These are phyloP conservation scores for Coniosporium uncinatum DNA, from an alignment of 2,329 filamentous ascomycete genomes.

Conservation along the genomic window DNA sequence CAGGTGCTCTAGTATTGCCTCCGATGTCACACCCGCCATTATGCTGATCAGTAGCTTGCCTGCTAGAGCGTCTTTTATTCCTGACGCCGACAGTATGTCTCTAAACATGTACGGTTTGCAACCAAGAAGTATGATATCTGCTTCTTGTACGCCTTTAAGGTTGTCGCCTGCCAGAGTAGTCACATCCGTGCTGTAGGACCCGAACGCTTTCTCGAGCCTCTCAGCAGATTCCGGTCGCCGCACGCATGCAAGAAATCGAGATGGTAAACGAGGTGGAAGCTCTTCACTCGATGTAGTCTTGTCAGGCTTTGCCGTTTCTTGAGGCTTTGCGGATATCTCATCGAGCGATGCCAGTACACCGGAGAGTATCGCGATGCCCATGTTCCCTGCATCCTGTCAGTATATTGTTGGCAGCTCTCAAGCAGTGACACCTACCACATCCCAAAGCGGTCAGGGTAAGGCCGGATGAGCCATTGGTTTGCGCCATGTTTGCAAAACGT, in stretches of 20 bases:
- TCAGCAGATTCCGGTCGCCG: constrained; percentile 63
- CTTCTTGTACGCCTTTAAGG: constrained; percentile 56
- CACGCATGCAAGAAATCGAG: constrained; percentile 78
- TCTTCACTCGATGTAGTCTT: constrained; percentile 27
- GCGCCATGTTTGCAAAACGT: constrained; percentile 26
- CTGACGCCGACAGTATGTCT: constrained; percentile 59
- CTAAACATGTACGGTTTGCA: constrained; percentile 77
- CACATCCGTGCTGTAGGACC: constrained; percentile 53
- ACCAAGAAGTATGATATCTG: constrained; percentile 70
- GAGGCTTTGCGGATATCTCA: constrained; percentile 19
- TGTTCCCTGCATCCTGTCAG: constrained; percentile 69
- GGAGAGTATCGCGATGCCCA: constrained; percentile 80
- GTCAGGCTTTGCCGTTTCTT: constrained; percentile 29
- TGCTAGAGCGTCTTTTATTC: constrained; percentile 65
- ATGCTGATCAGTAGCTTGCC: constrained; percentile 83
- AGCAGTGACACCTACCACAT: constrained; percentile 55
- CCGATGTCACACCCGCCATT: constrained; percentile 67
- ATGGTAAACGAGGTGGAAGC: constrained; percentile 55
- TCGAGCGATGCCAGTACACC: constrained; percentile 71
- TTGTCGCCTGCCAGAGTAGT: constrained; percentile 70
- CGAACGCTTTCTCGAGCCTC: constrained; percentile 60
- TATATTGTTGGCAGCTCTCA: too few relatives aligned
- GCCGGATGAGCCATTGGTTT: constrained; percentile 21
- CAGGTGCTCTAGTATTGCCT: constrained; percentile 61
- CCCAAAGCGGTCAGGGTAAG: constrained; percentile 78